phyloP scores from a whole-genome alignment of 106 monocot species.

The Platanthera guangdongensis region DNA sequence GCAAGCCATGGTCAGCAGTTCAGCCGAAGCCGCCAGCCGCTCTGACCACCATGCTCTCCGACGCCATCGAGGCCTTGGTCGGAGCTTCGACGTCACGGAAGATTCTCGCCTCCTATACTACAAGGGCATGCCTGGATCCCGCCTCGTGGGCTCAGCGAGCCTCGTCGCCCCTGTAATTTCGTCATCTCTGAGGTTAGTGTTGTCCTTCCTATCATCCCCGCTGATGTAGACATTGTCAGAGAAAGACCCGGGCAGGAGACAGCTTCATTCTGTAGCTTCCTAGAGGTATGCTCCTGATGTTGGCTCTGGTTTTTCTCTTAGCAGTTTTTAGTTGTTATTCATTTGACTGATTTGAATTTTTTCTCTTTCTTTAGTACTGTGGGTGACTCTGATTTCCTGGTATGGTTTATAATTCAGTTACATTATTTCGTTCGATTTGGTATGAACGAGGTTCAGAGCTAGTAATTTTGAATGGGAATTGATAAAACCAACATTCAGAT shows the following conservation, averaged over 20 bases:
- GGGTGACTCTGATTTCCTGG: background rate
- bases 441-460: background rate
- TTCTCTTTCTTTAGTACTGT: background rate
- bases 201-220: slow-evolving; percentile 27
- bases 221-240: slow-evolving; percentile 28
- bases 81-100: slow-evolving; percentile 75
- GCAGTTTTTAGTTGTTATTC: background rate
- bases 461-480: background rate
- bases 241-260: slow-evolving; percentile 29
- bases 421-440: background rate
- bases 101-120: slow-evolving; percentile 85
- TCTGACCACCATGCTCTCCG: slow-evolving; percentile 31
- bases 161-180: slow-evolving; percentile 12
- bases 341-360: background rate
- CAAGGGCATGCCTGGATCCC: slow-evolving; percentile 57
- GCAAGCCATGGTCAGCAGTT: slow-evolving; percentile 1
- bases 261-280: slow-evolving; percentile 40
- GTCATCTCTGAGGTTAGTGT: too few relatives aligned
- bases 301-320: background rate
- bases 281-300: slow-evolving; percentile 26
- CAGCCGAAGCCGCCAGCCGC: slow-evolving; percentile 14
- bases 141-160: slow-evolving; percentile 37
- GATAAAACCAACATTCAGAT: background rate
- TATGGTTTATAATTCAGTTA: background rate
- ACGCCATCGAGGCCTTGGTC: slow-evolving; percentile 60